Evolutionary conservation across 805 yeast species (phyloP).

Genomic region (Cyberlindnera meyerae): DNA sequence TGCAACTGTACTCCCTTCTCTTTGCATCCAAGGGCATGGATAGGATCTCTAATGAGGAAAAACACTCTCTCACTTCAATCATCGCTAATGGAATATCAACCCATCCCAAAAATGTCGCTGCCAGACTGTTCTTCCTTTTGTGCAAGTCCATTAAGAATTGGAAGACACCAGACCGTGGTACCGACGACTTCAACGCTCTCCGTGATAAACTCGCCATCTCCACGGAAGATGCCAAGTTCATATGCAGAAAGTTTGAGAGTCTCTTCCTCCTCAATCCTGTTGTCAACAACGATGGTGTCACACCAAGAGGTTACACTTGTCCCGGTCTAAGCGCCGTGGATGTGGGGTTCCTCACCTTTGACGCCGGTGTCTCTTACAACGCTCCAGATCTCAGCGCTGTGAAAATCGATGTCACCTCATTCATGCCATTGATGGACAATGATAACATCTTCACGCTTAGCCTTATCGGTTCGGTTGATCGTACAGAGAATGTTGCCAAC

Average conservation of each 20-base stretch:
- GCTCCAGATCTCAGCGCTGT: conserved; percentile 39
- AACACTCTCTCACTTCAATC: conserved; percentile 38
- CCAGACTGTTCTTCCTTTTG: conserved; percentile 59
- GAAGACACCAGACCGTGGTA: conserved; percentile 44
- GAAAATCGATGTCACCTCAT: conserved; percentile 38
- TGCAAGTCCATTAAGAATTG: conserved; percentile 48
- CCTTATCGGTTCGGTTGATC: conserved; percentile 60
- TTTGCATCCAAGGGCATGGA: conserved; percentile 67
- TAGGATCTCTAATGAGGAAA: conserved; percentile 39
- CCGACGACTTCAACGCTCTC: conserved; percentile 36
- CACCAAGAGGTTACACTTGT: conserved; percentile 42
- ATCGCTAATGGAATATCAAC: conserved; percentile 43
- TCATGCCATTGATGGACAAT: conserved; percentile 32
- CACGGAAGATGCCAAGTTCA: conserved; percentile 38
- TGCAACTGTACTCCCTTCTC: conserved; percentile 56
- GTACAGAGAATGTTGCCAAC: conserved; percentile 50
- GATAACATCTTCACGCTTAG: conserved; percentile 42
- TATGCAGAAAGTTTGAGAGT: conserved; percentile 45
- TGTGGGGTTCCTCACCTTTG: conserved; percentile 56
- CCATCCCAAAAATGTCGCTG: conserved; percentile 34
- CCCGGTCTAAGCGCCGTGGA: conserved; percentile 64
- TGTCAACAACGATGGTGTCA: conserved; percentile 30
- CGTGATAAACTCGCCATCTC: conserved; percentile 34
- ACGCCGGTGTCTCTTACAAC: conserved; percentile 61
- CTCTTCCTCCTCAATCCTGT: conserved; percentile 55